Evolutionary conservation across 495 filamentous ascomycete species (phyloP).

Genomic region (Corynascus novoguineensis): DNA sequence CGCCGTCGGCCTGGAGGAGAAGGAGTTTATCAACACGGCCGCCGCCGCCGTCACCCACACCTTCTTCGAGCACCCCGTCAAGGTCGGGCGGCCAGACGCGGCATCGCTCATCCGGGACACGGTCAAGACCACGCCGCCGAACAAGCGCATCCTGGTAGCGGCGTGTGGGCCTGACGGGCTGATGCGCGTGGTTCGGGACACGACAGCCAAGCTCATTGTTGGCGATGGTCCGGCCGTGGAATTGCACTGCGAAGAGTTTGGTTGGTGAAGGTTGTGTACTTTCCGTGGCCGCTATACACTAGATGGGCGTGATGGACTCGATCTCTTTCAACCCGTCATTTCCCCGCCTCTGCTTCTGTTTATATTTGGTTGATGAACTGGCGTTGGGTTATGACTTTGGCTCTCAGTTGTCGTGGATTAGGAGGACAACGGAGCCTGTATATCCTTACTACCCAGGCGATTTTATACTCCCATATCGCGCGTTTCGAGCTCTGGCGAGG

Average conservation of each 20-base stretch:
- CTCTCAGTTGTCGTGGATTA: too few relatives aligned
- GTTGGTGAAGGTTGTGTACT: conserved; percentile 35
- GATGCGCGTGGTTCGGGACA: conserved; percentile 45
- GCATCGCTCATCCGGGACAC: conserved; percentile 37
- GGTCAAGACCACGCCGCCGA: conserved; percentile 33
- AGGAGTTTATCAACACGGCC: not conserved
- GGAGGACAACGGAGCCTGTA: too few relatives aligned
- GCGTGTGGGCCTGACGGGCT: conserved; percentile 49
- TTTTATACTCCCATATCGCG: too few relatives aligned
- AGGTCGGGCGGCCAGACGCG: conserved; percentile 39
- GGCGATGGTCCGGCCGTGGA: conserved; percentile 47
- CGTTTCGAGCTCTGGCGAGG: too few relatives aligned
- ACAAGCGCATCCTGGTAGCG: conserved; percentile 45
- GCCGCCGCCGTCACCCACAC: not conserved
- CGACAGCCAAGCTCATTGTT: conserved; percentile 44
- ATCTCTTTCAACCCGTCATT: not conserved
- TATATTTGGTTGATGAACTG: too few relatives aligned
- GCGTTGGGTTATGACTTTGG: too few relatives aligned
- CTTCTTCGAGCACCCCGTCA: conserved; percentile 23
- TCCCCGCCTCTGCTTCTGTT: too few relatives aligned
- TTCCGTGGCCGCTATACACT: not conserved
- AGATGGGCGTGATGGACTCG: not conserved
- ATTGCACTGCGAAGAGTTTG: conserved; percentile 53
- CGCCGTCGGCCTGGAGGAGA: conserved; percentile 1
- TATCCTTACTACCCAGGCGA: too few relatives aligned